Percentiles rank a stretch among this genome's conserved stretches.
phyloP scores from a whole-genome alignment of 352 stramenopile species.

The Pythium periplocum region DNA sequence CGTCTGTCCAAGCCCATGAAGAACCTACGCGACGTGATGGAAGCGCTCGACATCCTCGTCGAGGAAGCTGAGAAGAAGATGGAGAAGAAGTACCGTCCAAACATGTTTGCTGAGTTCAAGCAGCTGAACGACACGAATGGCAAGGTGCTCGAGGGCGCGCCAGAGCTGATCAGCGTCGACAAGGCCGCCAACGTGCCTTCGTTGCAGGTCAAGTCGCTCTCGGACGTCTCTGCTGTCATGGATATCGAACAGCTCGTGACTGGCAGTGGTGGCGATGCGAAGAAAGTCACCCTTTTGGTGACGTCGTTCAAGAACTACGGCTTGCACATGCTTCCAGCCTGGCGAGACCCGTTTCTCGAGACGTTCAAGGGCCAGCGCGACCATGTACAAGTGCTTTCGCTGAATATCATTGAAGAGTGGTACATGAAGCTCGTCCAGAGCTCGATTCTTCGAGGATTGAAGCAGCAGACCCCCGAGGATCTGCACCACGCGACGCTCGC shows the following conservation, averaged over 20 bases:
- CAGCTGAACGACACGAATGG: constrained; percentile 84
- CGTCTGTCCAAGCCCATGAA: constrained; percentile 44
- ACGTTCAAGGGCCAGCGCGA: constrained; percentile 25
- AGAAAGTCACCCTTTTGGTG: constrained; percentile 57
- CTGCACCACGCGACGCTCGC: constrained; percentile 51
- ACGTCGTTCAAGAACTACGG: constrained; percentile 87
- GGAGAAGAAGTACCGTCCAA: constrained; percentile 82
- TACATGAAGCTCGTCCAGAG: constrained; percentile 81
- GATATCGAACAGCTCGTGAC: constrained; percentile 55
- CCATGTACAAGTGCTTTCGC: constrained; percentile 53
- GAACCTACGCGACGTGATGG: constrained; percentile 69
- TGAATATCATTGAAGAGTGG: constrained; percentile 88
- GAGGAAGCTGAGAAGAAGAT: constrained; percentile 81
- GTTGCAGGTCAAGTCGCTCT: constrained; percentile 46
- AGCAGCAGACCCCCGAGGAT: constrained; percentile 37
- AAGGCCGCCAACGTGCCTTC: constrained; percentile 54
- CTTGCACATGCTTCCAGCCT: constrained; percentile 73
- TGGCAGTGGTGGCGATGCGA: constrained; percentile 16
- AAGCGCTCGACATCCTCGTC: constrained; percentile 77
- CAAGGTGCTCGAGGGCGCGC: constrained; percentile 54
- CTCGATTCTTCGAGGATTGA: constrained; percentile 59
- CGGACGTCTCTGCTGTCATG: constrained; percentile 20
- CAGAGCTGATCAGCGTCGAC: constrained; percentile 47
- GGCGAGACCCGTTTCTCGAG: constrained; percentile 56
- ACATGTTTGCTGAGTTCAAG: constrained; percentile 88